Base-by-base conservation (phyloP, 2,329 filamentous ascomycete genomes). In the Xylaria arbuscula region DNA sequence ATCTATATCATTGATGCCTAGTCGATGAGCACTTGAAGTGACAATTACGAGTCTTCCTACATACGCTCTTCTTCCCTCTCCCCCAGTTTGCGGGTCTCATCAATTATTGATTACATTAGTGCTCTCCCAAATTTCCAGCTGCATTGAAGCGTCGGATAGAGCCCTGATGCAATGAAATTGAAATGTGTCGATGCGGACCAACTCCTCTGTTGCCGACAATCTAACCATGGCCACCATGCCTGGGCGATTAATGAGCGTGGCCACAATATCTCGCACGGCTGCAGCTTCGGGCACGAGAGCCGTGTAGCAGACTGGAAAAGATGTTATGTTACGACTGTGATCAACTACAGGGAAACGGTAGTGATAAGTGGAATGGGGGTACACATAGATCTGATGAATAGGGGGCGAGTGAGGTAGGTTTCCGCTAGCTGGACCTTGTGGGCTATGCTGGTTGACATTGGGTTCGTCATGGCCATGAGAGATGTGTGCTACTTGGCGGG, bases 261-360 rank as follows among this genome's bases (percentile, higher is more conserved):
- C 47, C 22, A 72, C 70, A 17, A 77, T 60, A 48, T 77, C 76
- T 1, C 48, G 19, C 5, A 70, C 58, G 1, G 62, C 53, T 11
- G 73, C 71, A 24, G 53, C 63, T 15, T 67, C 50, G 9, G 75
- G 74, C 0, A 71, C 67, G 15, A 73, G 42, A 9, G 69, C 74
- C 28, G 75, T 48, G 66, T 68, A 75, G 63, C 56, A 76, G 11
- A 38, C 56, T 1, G 74, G 73, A 61, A 62, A 65, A 22, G 56
- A n/a, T 5, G 58, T 24, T 7, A 50, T 19, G 15, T 55, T 1
- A 13, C 38, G 50, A n/a, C 68, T 74, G 68, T 76, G 71, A 67
- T 77, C 64, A n/a, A 78, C 75, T 3, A 78, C 72, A 2, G 76
- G 70, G 48, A 78, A 74, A 11, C 64, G 70, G 38, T 75, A 65